Base-by-base conservation (phyloP, 2,329 filamentous ascomycete genomes). In the Fusarium longipes region DNA sequence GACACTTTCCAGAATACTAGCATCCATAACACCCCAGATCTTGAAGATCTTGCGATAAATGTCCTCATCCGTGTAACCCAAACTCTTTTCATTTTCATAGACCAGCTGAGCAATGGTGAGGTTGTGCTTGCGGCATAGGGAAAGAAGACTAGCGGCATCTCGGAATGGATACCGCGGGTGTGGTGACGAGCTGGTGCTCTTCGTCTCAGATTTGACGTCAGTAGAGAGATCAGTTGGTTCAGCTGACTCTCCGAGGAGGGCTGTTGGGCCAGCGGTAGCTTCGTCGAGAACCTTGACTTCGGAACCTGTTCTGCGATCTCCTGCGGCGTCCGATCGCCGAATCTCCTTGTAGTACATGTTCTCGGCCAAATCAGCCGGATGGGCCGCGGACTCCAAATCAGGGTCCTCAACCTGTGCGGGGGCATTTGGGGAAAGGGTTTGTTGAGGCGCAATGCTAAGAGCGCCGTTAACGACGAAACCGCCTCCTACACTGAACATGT, bases 321-420 rank as follows among this genome's bases (percentile, higher is more conserved):
- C 81, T 0, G 79, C 81, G 3, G 82, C 82, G 63, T 84, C 81
- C 4, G 78, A 75, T 35, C 82, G 77, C 42, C 80, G 72, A 50
- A 83, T 84, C 61, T 83, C 81, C 64, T 84, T 84, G 76, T 84
- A 84, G 64, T 80, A 84, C 76, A 84, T 72, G 63, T 84, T 84
- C 66, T 84, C 82, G 1, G 82, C 82, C 68, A 84, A 63, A 65
- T 84, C 82, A n/a, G 78, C 78, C 4, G 82, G 82, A 52, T 84
- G 81, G 4, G 65, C 70, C 9, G 65, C 45, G 10, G 33, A 50
- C 8, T 73, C 57, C 35, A 54, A 38, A 24, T 60, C 57, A 18
- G 49, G 39, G 8, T 29, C 40, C 22, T 69, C 62, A 1, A 70
- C 35, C n/a, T 70, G 57, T 32, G 53, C 35, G 18, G 61, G 47